Evolutionary conservation across 2,329 filamentous ascomycete genomes (phyloP), one percentile per base, ranked within the genome.

Genomic region (Claviceps cyperi): DNA sequence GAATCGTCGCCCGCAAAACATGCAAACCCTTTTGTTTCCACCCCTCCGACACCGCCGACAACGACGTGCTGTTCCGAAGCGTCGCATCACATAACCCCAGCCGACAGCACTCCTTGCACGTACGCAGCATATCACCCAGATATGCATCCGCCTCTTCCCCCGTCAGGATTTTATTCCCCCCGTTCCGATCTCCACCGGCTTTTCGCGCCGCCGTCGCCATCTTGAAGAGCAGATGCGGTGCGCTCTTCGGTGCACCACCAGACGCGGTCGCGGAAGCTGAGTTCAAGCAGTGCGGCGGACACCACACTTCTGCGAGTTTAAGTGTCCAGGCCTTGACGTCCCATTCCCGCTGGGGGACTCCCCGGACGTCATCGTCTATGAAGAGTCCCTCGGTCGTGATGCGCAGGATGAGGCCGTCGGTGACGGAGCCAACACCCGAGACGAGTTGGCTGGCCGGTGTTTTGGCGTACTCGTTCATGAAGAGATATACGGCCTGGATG

Each of bases 291-390:
- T 83, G 78, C 60, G 78, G 75, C 61, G 81, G 79, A 64, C 83
- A 89, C 80, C 84, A 87, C 72, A 92, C 83, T 77, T 97, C 92
- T 66, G 94, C 81, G 56, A 84, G 72, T 69, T 94, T 96, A 68
- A 98, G 78, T 43, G 89, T 95, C 92, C 92, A 97, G 24, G 91
- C 90, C 67, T 97, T 97, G 62, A 97, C 81, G 65, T 98, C 92
- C 92, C 92, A 98, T 69, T 98, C 92, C 52, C 92, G 81, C 68
- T 97, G 89, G n/a, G 87, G 83, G 15, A 96, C 87, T 54, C 82
- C 81, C 43, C 90, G 82, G 48, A 96, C 79, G 64, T 97, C 92
- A 65, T 98, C 92, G 64, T 98, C 92, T 62, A 98, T 92, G 68
- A 97, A 97, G 49, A 97, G 76, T 17, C 92, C 92, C 65, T 95